Conservation (phyloP, 2,329 filamentous ascomycete species). For the Dendrostoma leiphaemia region DNA sequence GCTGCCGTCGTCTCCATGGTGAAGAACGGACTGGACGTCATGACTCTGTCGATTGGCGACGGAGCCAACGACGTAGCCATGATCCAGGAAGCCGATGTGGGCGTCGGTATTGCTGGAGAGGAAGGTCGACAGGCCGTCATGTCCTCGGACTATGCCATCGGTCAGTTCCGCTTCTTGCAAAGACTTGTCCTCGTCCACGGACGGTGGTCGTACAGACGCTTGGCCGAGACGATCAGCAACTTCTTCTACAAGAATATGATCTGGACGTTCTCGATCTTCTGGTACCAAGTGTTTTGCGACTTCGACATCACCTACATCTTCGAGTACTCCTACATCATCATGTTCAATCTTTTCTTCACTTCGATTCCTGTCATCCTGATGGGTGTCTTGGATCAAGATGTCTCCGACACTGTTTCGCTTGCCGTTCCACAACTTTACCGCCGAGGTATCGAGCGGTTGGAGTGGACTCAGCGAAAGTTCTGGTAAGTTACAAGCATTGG, state of each 20-base stretch:
- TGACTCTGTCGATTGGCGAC: constrained; percentile 91
- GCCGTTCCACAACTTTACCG: constrained; percentile 95
- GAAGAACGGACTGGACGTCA: constrained; percentile 90
- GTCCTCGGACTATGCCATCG: constrained; percentile 95
- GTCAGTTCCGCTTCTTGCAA: constrained; percentile 86
- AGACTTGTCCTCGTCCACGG: constrained; percentile 86
- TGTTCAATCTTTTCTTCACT: constrained; percentile 96
- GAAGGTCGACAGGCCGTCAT: constrained; percentile 92
- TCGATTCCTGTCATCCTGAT: constrained; percentile 93
- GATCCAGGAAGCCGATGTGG: constrained; percentile 97
- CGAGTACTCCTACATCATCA: constrained; percentile 95
- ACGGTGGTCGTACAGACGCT: constrained; percentile 90
- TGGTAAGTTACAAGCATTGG: no score
- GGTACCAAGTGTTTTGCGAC: constrained; percentile 94
- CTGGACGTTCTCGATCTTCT: constrained; percentile 95
- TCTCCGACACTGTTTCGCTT: constrained; percentile 88
- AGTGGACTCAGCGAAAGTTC: constrained; percentile 96
- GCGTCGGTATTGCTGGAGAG: constrained; percentile 90
- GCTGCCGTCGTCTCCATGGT: constrained; percentile 96
- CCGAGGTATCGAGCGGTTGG: constrained; percentile 88
- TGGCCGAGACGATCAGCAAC: constrained; percentile 93
- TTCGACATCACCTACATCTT: constrained; percentile 97
- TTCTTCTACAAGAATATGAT: constrained; percentile 99
- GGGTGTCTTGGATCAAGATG: constrained; percentile 95
- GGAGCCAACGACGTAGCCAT: constrained; percentile 96